Conservation (phyloP, 495 filamentous ascomycete genomes). For the Physcia stellaris region DNA sequence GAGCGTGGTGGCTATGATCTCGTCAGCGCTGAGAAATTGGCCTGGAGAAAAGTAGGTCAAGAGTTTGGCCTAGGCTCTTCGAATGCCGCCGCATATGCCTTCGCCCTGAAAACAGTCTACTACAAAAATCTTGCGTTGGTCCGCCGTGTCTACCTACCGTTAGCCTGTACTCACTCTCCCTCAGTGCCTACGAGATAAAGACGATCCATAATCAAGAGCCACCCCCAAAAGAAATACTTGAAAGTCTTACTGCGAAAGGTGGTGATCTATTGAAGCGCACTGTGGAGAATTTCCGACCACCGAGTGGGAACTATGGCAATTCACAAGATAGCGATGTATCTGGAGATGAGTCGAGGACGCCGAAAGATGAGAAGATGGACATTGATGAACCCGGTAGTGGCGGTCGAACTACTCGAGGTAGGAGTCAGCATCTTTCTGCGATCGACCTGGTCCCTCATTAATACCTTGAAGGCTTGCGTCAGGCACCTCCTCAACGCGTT, state of each 20-base stretch:
- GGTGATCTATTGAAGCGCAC: constrained; percentile 64
- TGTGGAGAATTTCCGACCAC: constrained; percentile 50
- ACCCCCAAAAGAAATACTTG: constrained; percentile 69
- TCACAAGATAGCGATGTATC: constrained; percentile 37
- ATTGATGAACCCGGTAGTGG: constrained; percentile 45
- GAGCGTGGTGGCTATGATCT: constrained; percentile 68
- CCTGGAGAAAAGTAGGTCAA: constrained; percentile 58
- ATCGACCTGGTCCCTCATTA: neutral
- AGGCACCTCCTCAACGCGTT: constrained; percentile 63
- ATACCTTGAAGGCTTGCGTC: constrained; percentile 40
- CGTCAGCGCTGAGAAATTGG: constrained; percentile 63
- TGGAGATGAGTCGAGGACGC: constrained; percentile 42
- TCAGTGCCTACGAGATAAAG: constrained; percentile 64
- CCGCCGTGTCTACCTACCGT: too few relatives aligned
- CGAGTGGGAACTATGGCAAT: constrained; percentile 10
- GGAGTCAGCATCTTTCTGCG: constrained; percentile 3
- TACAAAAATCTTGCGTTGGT: constrained; percentile 63
- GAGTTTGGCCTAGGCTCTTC: constrained; percentile 47
- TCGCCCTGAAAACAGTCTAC: constrained; percentile 65
- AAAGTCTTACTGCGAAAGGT: constrained; percentile 61
- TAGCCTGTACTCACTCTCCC: too few relatives aligned
- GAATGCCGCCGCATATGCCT: constrained; percentile 58
- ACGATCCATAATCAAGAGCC: constrained; percentile 58
- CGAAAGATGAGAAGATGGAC: constrained; percentile 43
- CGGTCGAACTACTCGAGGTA: constrained; percentile 47